Percentiles rank a stretch among this genome's conserved stretches.
Conservation (phyloP, 108 stramenopile genomes). For the Epithemia pelagica region DNA sequence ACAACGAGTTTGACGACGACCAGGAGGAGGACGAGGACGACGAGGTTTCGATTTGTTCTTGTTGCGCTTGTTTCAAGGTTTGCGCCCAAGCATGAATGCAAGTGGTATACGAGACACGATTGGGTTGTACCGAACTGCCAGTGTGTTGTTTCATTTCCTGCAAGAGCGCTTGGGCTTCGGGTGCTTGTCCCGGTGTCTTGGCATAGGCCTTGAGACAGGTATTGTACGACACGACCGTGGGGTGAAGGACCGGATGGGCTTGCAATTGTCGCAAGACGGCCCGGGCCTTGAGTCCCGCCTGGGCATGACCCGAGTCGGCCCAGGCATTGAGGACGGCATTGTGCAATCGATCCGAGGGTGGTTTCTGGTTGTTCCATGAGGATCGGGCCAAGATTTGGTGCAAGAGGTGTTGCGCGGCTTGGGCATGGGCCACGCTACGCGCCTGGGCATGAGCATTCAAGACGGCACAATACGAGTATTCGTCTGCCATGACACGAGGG, state of each 20-base stretch:
- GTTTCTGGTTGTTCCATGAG: not conserved
- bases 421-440: slow-evolving; percentile 19
- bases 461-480: slow-evolving; percentile 26
- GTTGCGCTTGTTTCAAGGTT: not conserved
- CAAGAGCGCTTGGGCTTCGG: slow-evolving; percentile 40
- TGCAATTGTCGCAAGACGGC: slow-evolving; percentile 44
- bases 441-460: slow-evolving; percentile 35
- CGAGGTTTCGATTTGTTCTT: not conserved
- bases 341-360: slow-evolving; percentile 24
- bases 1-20: too few relatives aligned
- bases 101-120: slow-evolving; percentile 37
- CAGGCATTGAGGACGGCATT: slow-evolving; percentile 45
- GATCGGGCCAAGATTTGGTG: slow-evolving; percentile 29
- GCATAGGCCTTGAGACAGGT: slow-evolving; percentile 54
- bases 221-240: slow-evolving; percentile 32
- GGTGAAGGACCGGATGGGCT: slow-evolving; percentile 14
- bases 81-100: slow-evolving; percentile 50
- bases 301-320: slow-evolving; percentile 30
- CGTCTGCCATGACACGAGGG: slow-evolving; percentile 12
- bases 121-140: slow-evolving; percentile 8
- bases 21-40: not conserved
- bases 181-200: slow-evolving; percentile 30
- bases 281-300: slow-evolving; percentile 44
- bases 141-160: slow-evolving; percentile 34
- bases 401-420: slow-evolving; percentile 47